Evolutionary conservation across 2,329 filamentous ascomycete species (phyloP), one percentile per base, ranked within the genome.

Genomic region (Escovopsis sp.): DNA sequence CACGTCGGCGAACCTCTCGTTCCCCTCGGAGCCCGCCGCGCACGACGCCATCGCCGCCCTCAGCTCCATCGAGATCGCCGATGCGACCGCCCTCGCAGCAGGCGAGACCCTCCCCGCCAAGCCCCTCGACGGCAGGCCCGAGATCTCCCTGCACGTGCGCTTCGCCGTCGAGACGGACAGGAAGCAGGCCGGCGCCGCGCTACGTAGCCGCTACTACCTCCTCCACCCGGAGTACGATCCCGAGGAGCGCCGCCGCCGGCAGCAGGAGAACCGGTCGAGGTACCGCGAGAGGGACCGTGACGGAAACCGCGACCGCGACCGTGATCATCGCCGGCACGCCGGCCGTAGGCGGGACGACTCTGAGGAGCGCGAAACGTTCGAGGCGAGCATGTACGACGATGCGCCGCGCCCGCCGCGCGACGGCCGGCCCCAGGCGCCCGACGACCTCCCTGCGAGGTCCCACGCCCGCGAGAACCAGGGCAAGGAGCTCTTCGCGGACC

Each of bases 181-280:
- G 56, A 98, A 98, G 62, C 74, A 78, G 52, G 74, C 68, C 35
- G 81, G 84, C 34, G 89, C 91, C 1, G 76, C 85, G 10, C 73
- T 81, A 39, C 74, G 83, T 46, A 96, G 89, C 61, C 75, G 85
- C 11, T 96, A 93, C 65, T 98, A 98, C 57, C 76, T 95, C 31
- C 72, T 91, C 53, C 84, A 96, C 52, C 89, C 89, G 1, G 84
- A 94, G 51, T 78, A 87, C 56, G 88, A 94, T 53, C 86, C 82
- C 2, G 79, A 80, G 50, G 86, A 84, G 62, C 74, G 76, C 40
- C 67, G 78, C 47, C 72, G 79, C 45, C 69, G 67, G 44, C 68
- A 73, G 39, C 69, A 74, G 34, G 59, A 65, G 43, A 67, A 69
- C 45, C 71, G 69, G 50, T 79, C 76, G 43, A 71, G 68, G 54